Base-by-base conservation (phyloP, 225 moss, liverwort and hornwort species). In the Physcomitrium patens region DNA sequence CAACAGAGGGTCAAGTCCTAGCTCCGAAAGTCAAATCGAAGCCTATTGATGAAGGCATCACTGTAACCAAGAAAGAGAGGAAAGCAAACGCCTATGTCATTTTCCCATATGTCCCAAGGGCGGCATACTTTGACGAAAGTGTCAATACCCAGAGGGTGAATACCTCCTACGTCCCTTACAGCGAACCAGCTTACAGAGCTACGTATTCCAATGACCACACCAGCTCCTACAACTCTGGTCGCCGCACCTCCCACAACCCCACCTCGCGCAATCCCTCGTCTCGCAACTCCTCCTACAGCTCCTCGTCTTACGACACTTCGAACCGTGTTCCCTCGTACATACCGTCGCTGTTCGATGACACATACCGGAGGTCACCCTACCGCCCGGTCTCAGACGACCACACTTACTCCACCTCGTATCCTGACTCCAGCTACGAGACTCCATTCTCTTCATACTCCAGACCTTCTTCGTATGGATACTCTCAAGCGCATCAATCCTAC, bases 291-390 rank as follows among this genome's bases (percentile, higher is more conserved):
- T 45, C 75, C 13, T 65, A 68, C 49, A 52, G 18, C 59, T 66
- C 74, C 11, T 62, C 54, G 47, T 19, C 42, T 3, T 60, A 55
- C 13, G 53, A 65, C 3, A 13, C 62, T 1, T 10, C 47, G 1
- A 70, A 23, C 49, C 69, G 27, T 54, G 26, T 24, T 19, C 45
- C 72, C 65, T 71, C 71, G 1, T 80, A 80, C 58, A 73, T 73
- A 27, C 80, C 70, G 16, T 71, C 80, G 2, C 76, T 71, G 1
- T 80, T 80, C 14, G 80, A 80, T 60, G 75, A 71, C 44, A 19
- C 56, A 9, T 67, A 42, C 24, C 16, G 62, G 20, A 22, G 65
- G 2, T 12, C 59, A 6, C 17, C 12, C 0, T 80, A 48, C 54
- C 9, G 42, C 12, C 71, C 50, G 13, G 67, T 60, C 9, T 31